Conservation (phyloP, 2,329 filamentous ascomycete species). For the Fusarium stilboides region DNA sequence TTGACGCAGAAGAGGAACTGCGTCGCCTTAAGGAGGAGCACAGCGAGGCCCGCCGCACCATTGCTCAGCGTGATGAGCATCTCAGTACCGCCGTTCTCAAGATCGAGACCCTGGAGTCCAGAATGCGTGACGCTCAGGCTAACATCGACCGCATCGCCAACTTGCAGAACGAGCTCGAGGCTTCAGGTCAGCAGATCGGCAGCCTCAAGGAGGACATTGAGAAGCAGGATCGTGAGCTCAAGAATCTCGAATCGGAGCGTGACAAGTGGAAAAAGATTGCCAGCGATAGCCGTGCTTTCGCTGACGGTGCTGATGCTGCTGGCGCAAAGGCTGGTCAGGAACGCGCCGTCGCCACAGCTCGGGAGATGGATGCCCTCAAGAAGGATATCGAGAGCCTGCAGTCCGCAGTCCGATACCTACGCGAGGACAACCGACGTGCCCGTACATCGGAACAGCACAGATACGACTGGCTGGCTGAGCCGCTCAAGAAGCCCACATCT, state of each 20-base stretch:
- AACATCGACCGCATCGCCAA: conserved; percentile 80
- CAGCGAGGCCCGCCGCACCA: conserved; percentile 79
- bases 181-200: conserved; percentile 65
- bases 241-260: conserved; percentile 74
- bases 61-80: conserved; percentile 83
- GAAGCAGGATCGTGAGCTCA: conserved; percentile 77
- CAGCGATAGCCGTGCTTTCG: conserved; percentile 71
- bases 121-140: conserved; percentile 86
- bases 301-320: conserved; percentile 66
- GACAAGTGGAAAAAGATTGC: conserved; percentile 81
- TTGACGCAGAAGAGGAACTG: conserved; percentile 89
- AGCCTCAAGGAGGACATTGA: conserved; percentile 75
- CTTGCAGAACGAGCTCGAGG: conserved; percentile 72
- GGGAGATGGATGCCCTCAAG: conserved; percentile 81
- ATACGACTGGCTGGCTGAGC: conserved; percentile 74
- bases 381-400: conserved; percentile 76
- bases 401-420: conserved; percentile 76
- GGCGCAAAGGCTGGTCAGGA: conserved; percentile 73
- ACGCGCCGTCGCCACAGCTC: conserved; percentile 77
- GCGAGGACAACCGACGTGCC: conserved; percentile 76
- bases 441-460: conserved; percentile 69
- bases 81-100: conserved; percentile 91
- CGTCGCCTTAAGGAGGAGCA: conserved; percentile 85
- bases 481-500: conserved; percentile 65
- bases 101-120: conserved; percentile 91